A percentile compares a stretch with the other conserved stretches of the same genome.
phyloP scores from a whole-genome alignment of 805 yeast genomes.

The Yarrowia sp. region DNA sequence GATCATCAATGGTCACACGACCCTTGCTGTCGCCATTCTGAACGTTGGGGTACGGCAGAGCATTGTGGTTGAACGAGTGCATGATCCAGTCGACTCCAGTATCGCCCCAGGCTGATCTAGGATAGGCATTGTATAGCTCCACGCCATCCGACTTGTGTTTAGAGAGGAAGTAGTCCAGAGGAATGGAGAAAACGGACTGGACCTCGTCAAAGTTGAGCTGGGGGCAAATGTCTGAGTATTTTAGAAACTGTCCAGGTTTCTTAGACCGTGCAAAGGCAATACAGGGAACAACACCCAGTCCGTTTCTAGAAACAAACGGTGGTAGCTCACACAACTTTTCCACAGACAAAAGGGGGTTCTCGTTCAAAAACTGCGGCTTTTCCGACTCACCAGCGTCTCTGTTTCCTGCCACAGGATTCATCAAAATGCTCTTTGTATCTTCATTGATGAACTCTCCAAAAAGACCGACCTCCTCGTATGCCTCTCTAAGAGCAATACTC shows the following conservation, averaged over 20 bases:
- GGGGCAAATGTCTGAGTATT: constrained; percentile 26
- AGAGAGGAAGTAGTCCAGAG: constrained; percentile 8
- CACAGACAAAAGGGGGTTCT: constrained; percentile 46
- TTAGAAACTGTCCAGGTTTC: neutral
- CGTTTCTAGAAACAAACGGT: constrained; percentile 67
- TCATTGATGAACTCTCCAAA: constrained; percentile 43
- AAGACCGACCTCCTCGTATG: constrained; percentile 76
- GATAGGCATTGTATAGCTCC: neutral
- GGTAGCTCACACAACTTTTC: constrained; percentile 61
- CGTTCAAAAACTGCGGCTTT: neutral
- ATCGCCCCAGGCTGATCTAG: neutral
- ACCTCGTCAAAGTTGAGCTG: constrained; percentile 28
- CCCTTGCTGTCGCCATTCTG: neutral
- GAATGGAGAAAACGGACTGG: constrained; percentile 26
- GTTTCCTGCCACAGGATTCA: constrained; percentile 52
- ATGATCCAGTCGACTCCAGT: constrained; percentile 21
- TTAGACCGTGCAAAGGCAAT: constrained; percentile 40
- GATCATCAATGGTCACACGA: neutral
- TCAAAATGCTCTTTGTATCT: constrained; percentile 64
- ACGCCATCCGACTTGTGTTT: neutral
- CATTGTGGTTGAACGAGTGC: constrained; percentile 20
- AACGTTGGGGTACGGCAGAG: neutral
- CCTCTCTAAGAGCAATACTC: constrained; percentile 70
- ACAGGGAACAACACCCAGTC: constrained; percentile 73
- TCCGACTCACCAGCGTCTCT: constrained; percentile 45